Conservation (phyloP, 2,329 filamentous ascomycete species). For the Cadophora gregata region DNA sequence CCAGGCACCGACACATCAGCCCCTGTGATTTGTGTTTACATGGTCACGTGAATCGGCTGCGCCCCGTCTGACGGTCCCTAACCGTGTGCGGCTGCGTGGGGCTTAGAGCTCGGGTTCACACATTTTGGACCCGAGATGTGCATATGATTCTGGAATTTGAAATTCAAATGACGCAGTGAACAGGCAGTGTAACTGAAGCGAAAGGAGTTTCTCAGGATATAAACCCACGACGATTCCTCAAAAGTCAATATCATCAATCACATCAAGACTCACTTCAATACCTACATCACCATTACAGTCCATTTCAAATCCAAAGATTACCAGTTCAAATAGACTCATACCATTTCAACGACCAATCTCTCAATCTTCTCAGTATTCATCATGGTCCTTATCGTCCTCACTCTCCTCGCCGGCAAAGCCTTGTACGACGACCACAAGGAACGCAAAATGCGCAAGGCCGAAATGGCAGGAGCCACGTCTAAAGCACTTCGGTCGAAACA, state of each 20-base stretch:
- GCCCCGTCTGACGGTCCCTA: background rate
- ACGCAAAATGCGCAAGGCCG: conserved; percentile 3
- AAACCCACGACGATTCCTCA: background rate
- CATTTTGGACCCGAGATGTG: background rate
- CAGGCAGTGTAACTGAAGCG: background rate
- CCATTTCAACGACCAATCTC: background rate
- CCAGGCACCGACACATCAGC: background rate
- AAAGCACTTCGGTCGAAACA: conserved; percentile 1
- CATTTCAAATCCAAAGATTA: background rate
- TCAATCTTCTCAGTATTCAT: background rate
- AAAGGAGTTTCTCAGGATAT: background rate
- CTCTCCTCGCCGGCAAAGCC: conserved; percentile 7
- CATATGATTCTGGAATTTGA: background rate
- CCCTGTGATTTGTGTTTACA: background rate
- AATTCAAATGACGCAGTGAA: background rate
- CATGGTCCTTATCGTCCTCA: conserved; percentile 7
- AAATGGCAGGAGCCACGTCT: background rate
- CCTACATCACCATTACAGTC: background rate
- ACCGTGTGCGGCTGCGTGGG: background rate
- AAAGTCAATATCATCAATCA: background rate
- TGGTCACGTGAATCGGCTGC: background rate
- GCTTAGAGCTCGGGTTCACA: conserved; percentile 1
- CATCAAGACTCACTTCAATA: background rate
- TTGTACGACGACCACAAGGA: conserved; percentile 9
- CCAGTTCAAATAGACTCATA: background rate